Conservation (phyloP, 139 green algal species). For the Closterium sp. region DNA sequence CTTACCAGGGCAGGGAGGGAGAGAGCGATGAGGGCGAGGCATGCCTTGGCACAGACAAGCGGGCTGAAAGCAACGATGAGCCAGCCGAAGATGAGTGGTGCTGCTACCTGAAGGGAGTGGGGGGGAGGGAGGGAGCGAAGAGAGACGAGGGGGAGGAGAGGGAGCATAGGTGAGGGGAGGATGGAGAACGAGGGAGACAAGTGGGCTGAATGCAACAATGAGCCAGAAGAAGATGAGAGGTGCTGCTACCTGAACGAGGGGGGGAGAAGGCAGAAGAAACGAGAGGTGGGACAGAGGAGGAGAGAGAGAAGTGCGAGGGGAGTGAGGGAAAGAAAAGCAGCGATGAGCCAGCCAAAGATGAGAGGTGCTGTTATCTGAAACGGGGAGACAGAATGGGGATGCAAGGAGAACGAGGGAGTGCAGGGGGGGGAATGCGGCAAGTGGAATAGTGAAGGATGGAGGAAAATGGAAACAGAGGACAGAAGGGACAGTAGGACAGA, state of each 20-base stretch:
- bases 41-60: neutral
- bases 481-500: too few relatives aligned
- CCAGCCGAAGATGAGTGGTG: neutral
- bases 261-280: neutral
- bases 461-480: too few relatives aligned
- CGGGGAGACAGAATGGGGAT: neutral
- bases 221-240: too few relatives aligned
- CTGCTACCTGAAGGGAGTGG: neutral
- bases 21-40: neutral
- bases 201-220: too few relatives aligned
- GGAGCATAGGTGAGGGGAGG: too few relatives aligned
- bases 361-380: neutral
- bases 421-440: too few relatives aligned
- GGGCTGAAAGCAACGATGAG: neutral
- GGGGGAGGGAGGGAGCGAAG: neutral
- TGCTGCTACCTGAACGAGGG: neutral
- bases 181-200: too few relatives aligned
- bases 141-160: too few relatives aligned
- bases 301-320: neutral
- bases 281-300: neutral
- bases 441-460: too few relatives aligned
- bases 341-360: neutral
- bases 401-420: too few relatives aligned
- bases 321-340: neutral
- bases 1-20: neutral